Evolutionary conservation across 75 land plant genomes (phyloP).

Genomic region (Chamaecyparis obtusa): DNA sequence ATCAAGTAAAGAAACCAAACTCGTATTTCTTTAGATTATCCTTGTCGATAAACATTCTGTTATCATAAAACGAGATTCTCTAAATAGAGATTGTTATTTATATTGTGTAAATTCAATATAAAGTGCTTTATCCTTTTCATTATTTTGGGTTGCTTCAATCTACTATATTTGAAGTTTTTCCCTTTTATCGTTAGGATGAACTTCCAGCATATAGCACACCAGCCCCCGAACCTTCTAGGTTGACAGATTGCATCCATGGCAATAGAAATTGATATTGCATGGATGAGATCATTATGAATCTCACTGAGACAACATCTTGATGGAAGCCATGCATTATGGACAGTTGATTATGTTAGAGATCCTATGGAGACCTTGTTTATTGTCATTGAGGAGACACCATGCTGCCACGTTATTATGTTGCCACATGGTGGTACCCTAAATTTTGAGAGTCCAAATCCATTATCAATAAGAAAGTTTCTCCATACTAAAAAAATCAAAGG

Average conservation of each 20-base stretch:
- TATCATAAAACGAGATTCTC: neutral
- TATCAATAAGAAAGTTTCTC: no score
- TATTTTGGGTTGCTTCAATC: neutral
- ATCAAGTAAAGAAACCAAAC: neutral
- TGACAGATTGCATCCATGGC: neutral
- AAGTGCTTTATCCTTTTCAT: neutral
- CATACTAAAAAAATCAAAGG: no score
- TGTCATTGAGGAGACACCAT: neutral
- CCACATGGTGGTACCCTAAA: no score
- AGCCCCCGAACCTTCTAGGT: neutral
- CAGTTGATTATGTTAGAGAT: neutral
- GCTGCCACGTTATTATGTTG: no score
- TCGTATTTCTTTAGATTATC: neutral
- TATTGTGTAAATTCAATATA: neutral
- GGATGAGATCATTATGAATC: neutral
- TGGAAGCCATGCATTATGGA: neutral
- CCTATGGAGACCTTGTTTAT: neutral
- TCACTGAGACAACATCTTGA: neutral
- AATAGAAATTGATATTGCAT: neutral
- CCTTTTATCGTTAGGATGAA: no score
- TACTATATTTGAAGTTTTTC: neutral
- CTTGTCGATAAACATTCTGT: neutral
- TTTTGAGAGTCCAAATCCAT: no score
- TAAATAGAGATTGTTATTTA: neutral
- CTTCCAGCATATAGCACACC: neutral